phyloP scores from a whole-genome alignment of 192 early-diverging fungal species.

The Backusella mclennaniae region DNA sequence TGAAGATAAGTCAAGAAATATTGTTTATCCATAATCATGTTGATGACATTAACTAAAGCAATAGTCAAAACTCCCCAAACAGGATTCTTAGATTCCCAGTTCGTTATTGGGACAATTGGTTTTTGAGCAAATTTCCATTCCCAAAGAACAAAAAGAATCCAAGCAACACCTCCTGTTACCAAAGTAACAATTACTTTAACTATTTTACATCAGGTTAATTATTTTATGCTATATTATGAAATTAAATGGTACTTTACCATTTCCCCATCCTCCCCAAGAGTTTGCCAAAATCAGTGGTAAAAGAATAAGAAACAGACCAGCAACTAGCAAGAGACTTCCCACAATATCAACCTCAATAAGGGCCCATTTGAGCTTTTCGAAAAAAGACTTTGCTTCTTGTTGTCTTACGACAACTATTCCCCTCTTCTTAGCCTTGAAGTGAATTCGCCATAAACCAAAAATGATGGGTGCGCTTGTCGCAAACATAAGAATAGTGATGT shows the following conservation, averaged over 20 bases:
- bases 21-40: background rate
- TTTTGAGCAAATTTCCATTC: constrained; percentile 15
- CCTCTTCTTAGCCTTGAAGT: background rate
- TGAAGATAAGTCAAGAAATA: constrained; percentile 23
- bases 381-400: background rate
- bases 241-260: background rate
- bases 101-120: constrained; percentile 10
- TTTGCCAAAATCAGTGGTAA: constrained; percentile 19
- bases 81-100: constrained; percentile 10
- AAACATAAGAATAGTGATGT: constrained; percentile 11
- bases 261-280: constrained; percentile 14
- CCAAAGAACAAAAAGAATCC: constrained; percentile 16
- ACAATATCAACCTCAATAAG: constrained; percentile 2
- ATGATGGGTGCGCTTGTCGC: constrained; percentile 11
- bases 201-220: background rate
- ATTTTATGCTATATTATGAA: background rate
- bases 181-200: constrained; percentile 10
- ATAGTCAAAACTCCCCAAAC: constrained; percentile 13
- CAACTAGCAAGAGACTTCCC: constrained; percentile 15
- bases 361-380: background rate
- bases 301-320: constrained; percentile 17
- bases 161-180: constrained; percentile 3
- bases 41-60: constrained; percentile 11
- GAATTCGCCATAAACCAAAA: constrained; percentile 7
- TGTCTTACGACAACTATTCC: background rate